Evolutionary conservation across 805 yeast species (phyloP), one percentile per base, ranked within the genome.

Genomic region (Candida gorgasii): DNA sequence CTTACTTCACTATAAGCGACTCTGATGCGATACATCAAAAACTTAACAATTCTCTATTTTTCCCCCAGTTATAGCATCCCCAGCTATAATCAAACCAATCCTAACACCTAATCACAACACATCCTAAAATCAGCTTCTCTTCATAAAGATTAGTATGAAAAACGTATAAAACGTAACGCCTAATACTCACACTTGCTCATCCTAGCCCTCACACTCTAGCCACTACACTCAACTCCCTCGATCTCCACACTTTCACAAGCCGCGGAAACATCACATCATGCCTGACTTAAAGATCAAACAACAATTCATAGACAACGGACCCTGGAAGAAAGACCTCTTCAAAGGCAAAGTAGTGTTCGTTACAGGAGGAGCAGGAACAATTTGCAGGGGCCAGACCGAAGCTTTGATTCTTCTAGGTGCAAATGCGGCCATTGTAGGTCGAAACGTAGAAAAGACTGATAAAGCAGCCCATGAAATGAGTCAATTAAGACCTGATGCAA

Each of bases 341-440:
- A 72, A 79, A 44, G 93, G 86, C 13, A 89, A 89, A 61, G 96
- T 88, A 1, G 95, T 82, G 7, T 86, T 90, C 53, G 87, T 89
- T 37, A 90, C 97, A 1, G 98, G 98, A 2, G 97, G 97, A 8
- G 93, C 97, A 1, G 97, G 97, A 3, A 82, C 96, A 9, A 90
- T 90, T 40, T 90, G 98, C 61, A 72, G 92, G 31, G 89, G 84
- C 2, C 97, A 90, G 61, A 79, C 86, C 0, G 96, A 86, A 57
- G 95, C 95, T 0, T 46, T 92, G 65, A 84, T 89, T 2, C 62
- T 78, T n/a, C 65, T 90, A 8, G 98, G 98, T 5, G 93, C 96
- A 40, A 73, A 86, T 53, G 95, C 93, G 8, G 86, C 87, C 4
- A 85, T 90, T 34, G 63, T 92, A 13, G 97, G 98, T 1, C 78